These are phyloP conservation scores for Colletotrichum truncatum DNA, from an alignment of 2,329 filamentous ascomycete genomes.

Conservation along the genomic window DNA sequence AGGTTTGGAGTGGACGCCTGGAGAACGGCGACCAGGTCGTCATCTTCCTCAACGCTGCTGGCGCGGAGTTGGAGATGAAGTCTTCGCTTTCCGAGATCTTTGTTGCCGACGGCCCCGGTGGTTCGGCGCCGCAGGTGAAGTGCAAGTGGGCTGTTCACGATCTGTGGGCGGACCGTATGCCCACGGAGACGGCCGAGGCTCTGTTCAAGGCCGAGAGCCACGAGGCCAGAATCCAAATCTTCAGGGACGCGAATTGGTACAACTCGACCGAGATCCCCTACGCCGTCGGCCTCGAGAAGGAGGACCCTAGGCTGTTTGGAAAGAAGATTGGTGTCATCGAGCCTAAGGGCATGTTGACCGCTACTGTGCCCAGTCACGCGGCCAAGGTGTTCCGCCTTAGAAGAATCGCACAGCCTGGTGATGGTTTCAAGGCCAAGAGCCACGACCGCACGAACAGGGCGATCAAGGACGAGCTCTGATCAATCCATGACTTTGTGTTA, in stretches of 20 bases:
- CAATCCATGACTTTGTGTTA: background rate
- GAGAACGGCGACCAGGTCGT: constrained; percentile 33
- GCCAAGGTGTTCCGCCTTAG: constrained; percentile 33
- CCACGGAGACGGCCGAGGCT: constrained; percentile 22
- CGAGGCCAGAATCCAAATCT: constrained; percentile 6
- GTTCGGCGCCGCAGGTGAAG: constrained; percentile 31
- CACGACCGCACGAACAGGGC: constrained; percentile 28
- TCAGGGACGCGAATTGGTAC: constrained; percentile 30
- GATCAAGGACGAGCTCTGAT: constrained; percentile 31
- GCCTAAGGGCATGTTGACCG: constrained; percentile 27
- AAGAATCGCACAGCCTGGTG: constrained; percentile 29
- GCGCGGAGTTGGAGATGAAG: constrained; percentile 27
- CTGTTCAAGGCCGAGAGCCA: constrained; percentile 22
- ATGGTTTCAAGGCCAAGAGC: constrained; percentile 34
- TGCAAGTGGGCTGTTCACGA: constrained; percentile 34
- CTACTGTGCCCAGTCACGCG: constrained; percentile 29
- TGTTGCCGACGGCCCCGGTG: constrained; percentile 33
- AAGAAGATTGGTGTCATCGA: constrained; percentile 31
- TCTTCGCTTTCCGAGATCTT: constrained; percentile 34
- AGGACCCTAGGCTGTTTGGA: constrained; percentile 32
- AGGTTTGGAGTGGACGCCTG: constrained; percentile 40
- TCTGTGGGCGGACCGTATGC: constrained; percentile 34
- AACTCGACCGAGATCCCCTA: constrained; percentile 33
- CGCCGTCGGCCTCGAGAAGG: constrained; percentile 29
- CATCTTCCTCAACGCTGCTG: constrained; percentile 30